A percentile compares a stretch with the other conserved stretches of the same genome.
phyloP scores from a whole-genome alignment of 345 rosid genomes.

The Syzygium aqueum region DNA sequence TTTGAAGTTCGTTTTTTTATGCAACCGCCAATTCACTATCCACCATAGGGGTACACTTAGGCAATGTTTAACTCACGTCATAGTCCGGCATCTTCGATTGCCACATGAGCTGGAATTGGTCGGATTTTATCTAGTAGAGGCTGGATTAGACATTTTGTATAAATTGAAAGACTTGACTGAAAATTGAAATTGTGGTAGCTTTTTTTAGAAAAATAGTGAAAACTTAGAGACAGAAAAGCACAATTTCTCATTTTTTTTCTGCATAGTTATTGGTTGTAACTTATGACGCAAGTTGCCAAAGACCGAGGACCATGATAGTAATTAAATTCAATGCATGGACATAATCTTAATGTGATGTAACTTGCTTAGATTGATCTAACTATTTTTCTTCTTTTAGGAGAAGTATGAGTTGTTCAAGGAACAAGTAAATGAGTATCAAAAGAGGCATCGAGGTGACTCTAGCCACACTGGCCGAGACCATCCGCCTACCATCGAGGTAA shows the following conservation, averaged over 20 bases:
- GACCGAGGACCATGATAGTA: background rate
- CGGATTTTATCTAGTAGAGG: no score
- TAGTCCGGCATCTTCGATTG: no score
- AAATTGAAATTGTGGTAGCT: no score
- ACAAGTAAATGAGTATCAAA: background rate
- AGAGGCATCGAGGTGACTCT: background rate
- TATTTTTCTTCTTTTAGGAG: background rate
- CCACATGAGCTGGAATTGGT: no score
- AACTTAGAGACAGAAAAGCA: no score
- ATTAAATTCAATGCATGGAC: background rate
- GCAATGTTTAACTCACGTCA: no score
- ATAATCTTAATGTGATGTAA: no score
- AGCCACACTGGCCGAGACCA: slow-evolving; percentile 3
- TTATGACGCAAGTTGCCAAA: background rate
- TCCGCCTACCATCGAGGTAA: slow-evolving; percentile 17
- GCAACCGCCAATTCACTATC: background rate
- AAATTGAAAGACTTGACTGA: no score
- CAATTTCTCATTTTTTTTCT: no score
- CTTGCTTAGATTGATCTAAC: background rate
- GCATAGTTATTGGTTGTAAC: no score
- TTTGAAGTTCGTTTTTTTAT: no score
- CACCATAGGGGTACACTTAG: background rate
- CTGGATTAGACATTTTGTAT: no score
- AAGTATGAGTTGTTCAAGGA: slow-evolving; percentile 20
- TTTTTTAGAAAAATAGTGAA: background rate